Evolutionary conservation across 805 yeast genomes (phyloP).

Genomic region (Saturnispora sanitii): DNA sequence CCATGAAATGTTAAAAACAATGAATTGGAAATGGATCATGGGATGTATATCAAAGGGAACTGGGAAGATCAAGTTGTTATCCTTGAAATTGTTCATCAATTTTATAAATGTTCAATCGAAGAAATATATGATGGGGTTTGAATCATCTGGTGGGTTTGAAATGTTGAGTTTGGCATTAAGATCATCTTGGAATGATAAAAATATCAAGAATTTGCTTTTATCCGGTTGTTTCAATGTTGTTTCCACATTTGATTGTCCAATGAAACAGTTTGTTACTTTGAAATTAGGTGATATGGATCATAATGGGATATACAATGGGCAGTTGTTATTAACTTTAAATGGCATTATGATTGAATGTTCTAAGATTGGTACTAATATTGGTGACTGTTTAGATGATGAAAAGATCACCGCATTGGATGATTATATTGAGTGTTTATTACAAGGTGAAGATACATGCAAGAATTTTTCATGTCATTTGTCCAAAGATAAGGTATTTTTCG

Average conservation of each 20-base stretch:
- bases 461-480: too few relatives aligned
- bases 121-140: constrained; percentile 38
- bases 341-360: constrained; percentile 13
- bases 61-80: constrained; percentile 30
- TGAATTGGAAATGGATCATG: constrained; percentile 58
- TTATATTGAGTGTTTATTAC: neutral
- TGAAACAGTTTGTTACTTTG: neutral
- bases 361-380: neutral
- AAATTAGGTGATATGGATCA: neutral
- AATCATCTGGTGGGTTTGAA: constrained; percentile 41
- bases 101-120: constrained; percentile 39
- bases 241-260: neutral
- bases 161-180: constrained; percentile 37
- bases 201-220: constrained; percentile 33
- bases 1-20: constrained; percentile 39
- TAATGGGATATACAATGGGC: constrained; percentile 32
- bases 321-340: constrained; percentile 25
- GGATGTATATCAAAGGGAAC: constrained; percentile 35
- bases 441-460: neutral
- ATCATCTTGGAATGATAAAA: constrained; percentile 40
- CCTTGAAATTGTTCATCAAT: constrained; percentile 37
- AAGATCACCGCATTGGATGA: neutral
- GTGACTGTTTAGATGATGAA: neutral
- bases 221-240: constrained; percentile 39
- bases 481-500: too few relatives aligned